A percentile compares a stretch with the other conserved stretches of the same genome.
Evolutionary conservation across 257 asterid genomes (phyloP).

Genomic region (Lavandula angustifolia): DNA sequence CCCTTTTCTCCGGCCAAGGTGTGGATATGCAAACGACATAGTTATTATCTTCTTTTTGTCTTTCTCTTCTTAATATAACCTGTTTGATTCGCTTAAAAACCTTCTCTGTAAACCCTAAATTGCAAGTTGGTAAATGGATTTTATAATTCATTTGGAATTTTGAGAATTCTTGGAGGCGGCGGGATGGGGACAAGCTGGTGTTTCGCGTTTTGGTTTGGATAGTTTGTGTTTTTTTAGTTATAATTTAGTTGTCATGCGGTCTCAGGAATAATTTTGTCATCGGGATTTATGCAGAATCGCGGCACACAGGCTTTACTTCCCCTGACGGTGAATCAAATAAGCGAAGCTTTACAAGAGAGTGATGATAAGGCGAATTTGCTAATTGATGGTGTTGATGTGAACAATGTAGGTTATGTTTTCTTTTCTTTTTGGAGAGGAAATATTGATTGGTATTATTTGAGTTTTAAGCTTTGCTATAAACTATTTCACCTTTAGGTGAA

Average conservation of each 20-base stretch:
- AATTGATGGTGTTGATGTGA: constrained; percentile 80
- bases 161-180: background rate
- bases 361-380: constrained; percentile 67
- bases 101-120: constrained; percentile 46
- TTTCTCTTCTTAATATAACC: background rate
- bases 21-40: background rate
- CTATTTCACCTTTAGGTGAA: constrained; percentile 54
- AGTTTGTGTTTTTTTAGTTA: constrained; percentile 7
- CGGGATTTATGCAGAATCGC: constrained; percentile 58
- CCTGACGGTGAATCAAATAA: constrained; percentile 83
- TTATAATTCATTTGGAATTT: background rate
- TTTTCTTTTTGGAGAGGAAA: background rate
- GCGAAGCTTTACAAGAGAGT: constrained; percentile 58
- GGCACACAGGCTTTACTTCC: constrained; percentile 78
- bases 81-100: too few relatives aligned
- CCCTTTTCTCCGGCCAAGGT: constrained; percentile 70
- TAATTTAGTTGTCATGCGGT: background rate
- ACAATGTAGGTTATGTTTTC: constrained; percentile 45
- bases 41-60: background rate
- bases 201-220: constrained; percentile 1
- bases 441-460: background rate
- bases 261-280: background rate
- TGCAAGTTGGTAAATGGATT: too few relatives aligned
- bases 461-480: constrained; percentile 15
- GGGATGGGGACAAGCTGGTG: background rate